Percentiles rank a stretch among this genome's conserved stretches.
These are phyloP conservation scores for Agrocybe chaxingu DNA, from an alignment of 768 basidiomycete genomes.

Conservation along the genomic window DNA sequence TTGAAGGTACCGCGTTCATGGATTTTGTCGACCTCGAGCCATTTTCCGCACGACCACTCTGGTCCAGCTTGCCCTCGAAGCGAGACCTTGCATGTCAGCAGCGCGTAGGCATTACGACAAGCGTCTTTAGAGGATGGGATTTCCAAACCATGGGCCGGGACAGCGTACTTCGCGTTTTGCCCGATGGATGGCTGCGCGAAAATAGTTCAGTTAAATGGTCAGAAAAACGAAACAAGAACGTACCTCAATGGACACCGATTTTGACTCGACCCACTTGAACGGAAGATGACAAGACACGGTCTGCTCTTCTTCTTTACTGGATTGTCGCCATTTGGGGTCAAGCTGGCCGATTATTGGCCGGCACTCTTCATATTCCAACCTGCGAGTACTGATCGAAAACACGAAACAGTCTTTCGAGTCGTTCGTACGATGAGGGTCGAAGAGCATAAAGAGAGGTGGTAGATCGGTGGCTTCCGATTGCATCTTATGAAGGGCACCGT, in stretches of 20 bases:
- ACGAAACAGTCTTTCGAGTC: slow-evolving; percentile 78
- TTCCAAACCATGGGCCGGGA: slow-evolving; percentile 52
- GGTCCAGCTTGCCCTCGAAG: slow-evolving; percentile 66
- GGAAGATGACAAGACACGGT: slow-evolving; percentile 58
- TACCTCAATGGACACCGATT: slow-evolving; percentile 54
- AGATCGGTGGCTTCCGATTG: slow-evolving; percentile 39
- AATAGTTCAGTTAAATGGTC: slow-evolving; percentile 3
- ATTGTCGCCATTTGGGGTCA: slow-evolving; percentile 77
- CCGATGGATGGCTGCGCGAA: slow-evolving; percentile 46
- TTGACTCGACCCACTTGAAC: slow-evolving; percentile 57
- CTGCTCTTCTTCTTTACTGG: slow-evolving; percentile 43
- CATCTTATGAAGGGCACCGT: slow-evolving; percentile 75
- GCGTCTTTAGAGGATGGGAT: slow-evolving; percentile 54
- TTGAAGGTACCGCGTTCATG: slow-evolving; percentile 83
- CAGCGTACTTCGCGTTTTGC: slow-evolving; percentile 59
- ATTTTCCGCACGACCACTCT: slow-evolving; percentile 74
- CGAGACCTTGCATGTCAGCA: slow-evolving; percentile 75
- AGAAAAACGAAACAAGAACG: slow-evolving; percentile 14
- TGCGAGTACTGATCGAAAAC: slow-evolving; percentile 74
- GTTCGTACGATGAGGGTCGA: slow-evolving; percentile 84
- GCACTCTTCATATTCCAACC: slow-evolving; percentile 79
- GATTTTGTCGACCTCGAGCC: slow-evolving; percentile 82
- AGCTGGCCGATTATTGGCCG: slow-evolving; percentile 76
- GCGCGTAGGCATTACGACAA: slow-evolving; percentile 72
- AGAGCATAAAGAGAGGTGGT: slow-evolving; percentile 74